Evolutionary conservation across 2,329 filamentous ascomycete genomes (phyloP), one percentile per base, ranked within the genome.

Genomic region (Huntiella bhutanensis): DNA sequence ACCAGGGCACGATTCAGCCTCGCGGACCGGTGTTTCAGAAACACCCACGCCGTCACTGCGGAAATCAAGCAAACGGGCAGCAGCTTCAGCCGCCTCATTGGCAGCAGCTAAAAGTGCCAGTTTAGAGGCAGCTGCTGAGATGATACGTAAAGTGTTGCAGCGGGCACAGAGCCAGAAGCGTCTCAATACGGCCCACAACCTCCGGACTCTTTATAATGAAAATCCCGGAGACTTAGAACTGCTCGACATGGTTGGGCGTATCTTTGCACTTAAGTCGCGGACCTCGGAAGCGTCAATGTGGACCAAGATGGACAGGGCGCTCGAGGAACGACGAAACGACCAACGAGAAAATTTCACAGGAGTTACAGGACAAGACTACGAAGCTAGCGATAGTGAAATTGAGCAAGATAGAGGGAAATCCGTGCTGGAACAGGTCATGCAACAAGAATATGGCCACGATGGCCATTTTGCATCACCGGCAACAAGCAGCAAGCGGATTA

Each of bases 161-260:
- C 66, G 75, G 54, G 74, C 74, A 4, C 58, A 79, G 42, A 61
- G 64, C 49, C 66, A 71, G 54, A 64, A 65, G 51, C 70, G 71
- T 49, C 77, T 73, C 56, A 71, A 73, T 46, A 78, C 74, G 6
- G 75, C 75, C 2, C 78, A 68, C 62, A 73, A 75, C 37, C 62
- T 79, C 49, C 66, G 73, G 45, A 68, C 65, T 11, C 62, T 77
- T 50, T 78, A 75, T 57, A 72, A 78, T 52, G 71, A 77, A 55
- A 66, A 69, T 50, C 63, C 64, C 39, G 57, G 60, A 35, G 65
- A 76, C 52, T 58, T 64, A 12, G 60, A 61, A 33, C 74, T 77
- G 54, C 61, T 77, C 49, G 59, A 63, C 51, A 68, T 77, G 64
- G 60, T 78, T 40, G 69, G 74, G 57, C 66, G 70, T 50, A 64